These are phyloP conservation scores for Daedaleopsis nitida DNA, from an alignment of 768 basidiomycete genomes.

Conservation along the genomic window DNA sequence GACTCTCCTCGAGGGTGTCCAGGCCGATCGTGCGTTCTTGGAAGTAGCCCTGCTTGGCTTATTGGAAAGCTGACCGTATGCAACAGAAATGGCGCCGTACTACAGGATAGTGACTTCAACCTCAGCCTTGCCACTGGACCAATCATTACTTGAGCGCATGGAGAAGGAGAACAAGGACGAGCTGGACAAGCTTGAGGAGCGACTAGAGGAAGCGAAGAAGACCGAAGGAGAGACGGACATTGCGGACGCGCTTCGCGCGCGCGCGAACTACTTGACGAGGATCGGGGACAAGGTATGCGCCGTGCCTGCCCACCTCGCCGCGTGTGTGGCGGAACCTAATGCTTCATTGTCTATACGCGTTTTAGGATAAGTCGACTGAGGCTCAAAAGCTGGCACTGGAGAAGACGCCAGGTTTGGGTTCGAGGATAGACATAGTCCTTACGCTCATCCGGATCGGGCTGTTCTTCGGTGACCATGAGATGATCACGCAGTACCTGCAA, in stretches of 20 bases:
- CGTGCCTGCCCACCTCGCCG: not conserved
- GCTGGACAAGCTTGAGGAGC: slow-evolving; percentile 72
- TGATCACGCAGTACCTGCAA: slow-evolving; percentile 71
- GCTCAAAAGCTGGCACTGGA: slow-evolving; percentile 84
- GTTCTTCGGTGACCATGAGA: slow-evolving; percentile 79
- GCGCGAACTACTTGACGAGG: slow-evolving; percentile 82
- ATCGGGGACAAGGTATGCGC: slow-evolving; percentile 76
- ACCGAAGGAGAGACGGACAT: slow-evolving; percentile 94
- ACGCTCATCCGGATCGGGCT: slow-evolving; percentile 87
- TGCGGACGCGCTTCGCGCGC: slow-evolving; percentile 79
- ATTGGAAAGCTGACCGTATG: not conserved
- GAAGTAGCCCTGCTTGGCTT: too few relatives aligned
- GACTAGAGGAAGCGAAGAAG: slow-evolving; percentile 84
- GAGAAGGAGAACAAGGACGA: slow-evolving; percentile 72
- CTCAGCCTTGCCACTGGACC: slow-evolving; percentile 51
- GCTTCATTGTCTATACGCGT: not conserved
- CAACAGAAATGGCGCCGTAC: slow-evolving; percentile 89
- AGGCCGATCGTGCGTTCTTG: slow-evolving; percentile 70
- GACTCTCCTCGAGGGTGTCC: slow-evolving; percentile 71
- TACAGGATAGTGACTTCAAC: slow-evolving; percentile 60
- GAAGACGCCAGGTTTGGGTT: slow-evolving; percentile 92
- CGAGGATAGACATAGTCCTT: slow-evolving; percentile 90
- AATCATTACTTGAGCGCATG: slow-evolving; percentile 55
- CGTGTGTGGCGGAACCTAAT: not conserved
- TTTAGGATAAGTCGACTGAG: slow-evolving; percentile 77